Evolutionary conservation across 495 filamentous ascomycete species (phyloP).

Genomic region (Talaromyces trachyspermus): DNA sequence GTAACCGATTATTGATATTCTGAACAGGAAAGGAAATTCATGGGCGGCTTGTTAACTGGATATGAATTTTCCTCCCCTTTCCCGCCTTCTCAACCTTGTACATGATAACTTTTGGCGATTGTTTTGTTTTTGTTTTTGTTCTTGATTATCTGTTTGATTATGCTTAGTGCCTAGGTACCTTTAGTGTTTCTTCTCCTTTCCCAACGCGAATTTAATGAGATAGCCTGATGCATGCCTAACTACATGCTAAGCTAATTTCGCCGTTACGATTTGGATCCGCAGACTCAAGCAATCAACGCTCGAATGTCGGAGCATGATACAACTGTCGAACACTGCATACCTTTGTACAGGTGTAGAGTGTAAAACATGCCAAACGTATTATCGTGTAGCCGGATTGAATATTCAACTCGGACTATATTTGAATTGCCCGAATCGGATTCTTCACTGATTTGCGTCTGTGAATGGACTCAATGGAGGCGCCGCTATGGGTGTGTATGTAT

Average conservation of each 20-base stretch:
- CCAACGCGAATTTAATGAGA: constrained; percentile 4
- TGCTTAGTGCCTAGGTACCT: constrained; percentile 7
- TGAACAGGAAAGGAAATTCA: no score
- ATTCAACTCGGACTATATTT: not conserved
- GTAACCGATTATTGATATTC: no score
- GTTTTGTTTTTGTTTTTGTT: constrained; percentile 22
- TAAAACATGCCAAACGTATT: no score
- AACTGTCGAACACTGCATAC: no score
- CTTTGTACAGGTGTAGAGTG: no score
- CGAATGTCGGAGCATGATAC: no score
- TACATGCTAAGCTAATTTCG: constrained; percentile 10
- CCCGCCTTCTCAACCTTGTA: not conserved
- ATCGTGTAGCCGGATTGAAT: no score
- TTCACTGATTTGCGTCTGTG: no score
- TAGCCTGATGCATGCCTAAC: constrained; percentile 12
- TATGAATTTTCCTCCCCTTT: not conserved
- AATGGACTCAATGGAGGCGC: no score
- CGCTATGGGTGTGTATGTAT: no score
- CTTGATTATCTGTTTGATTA: constrained; percentile 9
- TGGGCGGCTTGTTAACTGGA: not conserved
- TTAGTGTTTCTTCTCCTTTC: constrained; percentile 7
- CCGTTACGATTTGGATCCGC: not conserved
- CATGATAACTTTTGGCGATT: constrained; percentile 21
- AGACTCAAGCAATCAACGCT: no score
- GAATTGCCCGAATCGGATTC: not conserved